Base-by-base conservation (phyloP, 495 filamentous ascomycete genomes). In the Cercophora samala region DNA sequence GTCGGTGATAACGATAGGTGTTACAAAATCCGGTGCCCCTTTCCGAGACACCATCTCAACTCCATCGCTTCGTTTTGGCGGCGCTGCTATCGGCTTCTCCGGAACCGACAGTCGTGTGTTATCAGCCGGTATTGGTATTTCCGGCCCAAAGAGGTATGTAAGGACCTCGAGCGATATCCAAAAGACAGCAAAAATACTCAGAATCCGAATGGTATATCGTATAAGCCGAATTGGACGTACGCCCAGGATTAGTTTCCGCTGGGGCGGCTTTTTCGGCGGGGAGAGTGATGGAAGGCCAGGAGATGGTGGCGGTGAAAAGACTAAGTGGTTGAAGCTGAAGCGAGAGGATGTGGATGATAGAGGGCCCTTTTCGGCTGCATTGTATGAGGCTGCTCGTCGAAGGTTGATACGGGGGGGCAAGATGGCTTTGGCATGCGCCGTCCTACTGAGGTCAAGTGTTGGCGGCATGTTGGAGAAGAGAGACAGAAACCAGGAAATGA, bases 211-310 rank as follows among this genome's bases (percentile, higher is more conserved):
- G 26, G 81, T 60, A 22, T 81, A 70, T 42, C 83, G 79, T 17
- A 85, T 60, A n/a, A 80, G 76, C 61, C 78, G 81, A 59, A 84
- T 83, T 46, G 82, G 82, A 17, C 80, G 78, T 6, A 73, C 58
- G n/a, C 72, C 53, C 22, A 72, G 59, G 2, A 68, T 62, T 52
- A 82, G 62, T 66, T 71, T 68, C 66, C 69, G 68, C 55, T 72
- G 64, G 58, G 82, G 79, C 74, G 85, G 88, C 66, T 84, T 83
- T 67, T 84, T 85, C 5, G 86, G 84, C 5, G 84, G 85, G n/a
- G 90, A 78, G 58, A 90, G 79, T 1, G 87, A 85, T 2, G 88
- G 88, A 6, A 91, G 81, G 52, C 84, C 82, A 0, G 88, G 88
- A 4, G 88, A 90, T 3, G 85, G 86, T 15, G 87, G 84, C 8